Conservation (phyloP, 176 grass and related monocot genomes). For the Saccharum spontaneum region DNA sequence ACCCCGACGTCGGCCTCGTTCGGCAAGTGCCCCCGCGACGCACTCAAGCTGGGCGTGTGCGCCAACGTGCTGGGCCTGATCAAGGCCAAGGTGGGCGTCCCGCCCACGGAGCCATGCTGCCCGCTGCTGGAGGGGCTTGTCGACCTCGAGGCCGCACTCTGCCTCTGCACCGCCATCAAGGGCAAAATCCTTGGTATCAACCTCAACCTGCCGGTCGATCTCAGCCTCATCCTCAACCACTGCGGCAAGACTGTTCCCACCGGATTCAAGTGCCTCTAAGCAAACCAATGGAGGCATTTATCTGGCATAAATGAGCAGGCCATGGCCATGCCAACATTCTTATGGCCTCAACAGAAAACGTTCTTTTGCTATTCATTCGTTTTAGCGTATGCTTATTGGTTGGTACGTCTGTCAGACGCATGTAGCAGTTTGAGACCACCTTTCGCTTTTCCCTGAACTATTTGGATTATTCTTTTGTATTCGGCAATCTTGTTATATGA, state of each 20-base stretch:
- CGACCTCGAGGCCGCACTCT: constrained; percentile 75
- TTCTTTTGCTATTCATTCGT: not conserved
- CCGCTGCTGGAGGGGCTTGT: constrained; percentile 75
- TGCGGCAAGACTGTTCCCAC: constrained; percentile 40
- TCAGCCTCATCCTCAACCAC: constrained; percentile 68
- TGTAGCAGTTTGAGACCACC: not conserved
- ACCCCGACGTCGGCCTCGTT: constrained; percentile 21
- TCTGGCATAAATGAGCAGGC: not conserved
- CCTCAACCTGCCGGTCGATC: constrained; percentile 52
- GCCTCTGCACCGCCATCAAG: constrained; percentile 85
- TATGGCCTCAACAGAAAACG: not conserved
- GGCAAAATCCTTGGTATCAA: constrained; percentile 44
- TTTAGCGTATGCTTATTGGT: not conserved
- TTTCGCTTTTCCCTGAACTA: not conserved
- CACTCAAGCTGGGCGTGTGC: constrained; percentile 53
- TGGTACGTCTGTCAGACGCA: not conserved
- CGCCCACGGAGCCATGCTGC: constrained; percentile 60
- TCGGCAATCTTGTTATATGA: not conserved
- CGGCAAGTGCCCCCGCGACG: constrained; percentile 49
- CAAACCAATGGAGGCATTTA: not conserved
- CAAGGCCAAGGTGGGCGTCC: constrained; percentile 39
- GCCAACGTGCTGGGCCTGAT: constrained; percentile 36
- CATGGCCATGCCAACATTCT: not conserved
- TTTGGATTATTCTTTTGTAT: not conserved
- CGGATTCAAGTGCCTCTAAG: constrained; percentile 42